Evolutionary conservation across 352 stramenopile genomes (phyloP).

Genomic region (Phytophthora parvispora): DNA sequence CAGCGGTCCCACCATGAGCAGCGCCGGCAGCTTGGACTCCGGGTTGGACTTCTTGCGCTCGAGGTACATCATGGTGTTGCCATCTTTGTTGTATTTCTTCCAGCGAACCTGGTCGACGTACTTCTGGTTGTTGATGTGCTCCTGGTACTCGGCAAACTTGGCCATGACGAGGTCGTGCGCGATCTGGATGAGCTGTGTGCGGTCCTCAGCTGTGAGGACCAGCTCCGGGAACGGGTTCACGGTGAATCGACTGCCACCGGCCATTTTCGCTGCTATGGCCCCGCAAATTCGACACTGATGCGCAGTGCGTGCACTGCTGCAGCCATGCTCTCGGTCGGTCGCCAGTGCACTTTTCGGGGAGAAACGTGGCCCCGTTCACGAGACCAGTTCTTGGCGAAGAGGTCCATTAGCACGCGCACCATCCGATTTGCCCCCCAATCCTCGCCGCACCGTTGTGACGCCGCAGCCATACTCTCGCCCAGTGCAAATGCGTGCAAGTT

Average conservation of each 20-base stretch:
- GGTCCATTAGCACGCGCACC: neutral
- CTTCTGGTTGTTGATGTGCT: conserved; percentile 32
- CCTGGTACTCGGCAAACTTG: conserved; percentile 38
- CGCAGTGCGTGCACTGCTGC: neutral
- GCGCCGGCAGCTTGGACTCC: conserved; percentile 27
- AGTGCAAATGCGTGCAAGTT: neutral
- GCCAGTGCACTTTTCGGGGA: neutral
- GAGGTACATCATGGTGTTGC: conserved; percentile 28
- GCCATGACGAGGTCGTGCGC: conserved; percentile 16
- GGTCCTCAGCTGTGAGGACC: conserved; percentile 8
- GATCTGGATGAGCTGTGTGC: conserved; percentile 23
- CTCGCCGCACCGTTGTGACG: neutral
- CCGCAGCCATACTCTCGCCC: neutral
- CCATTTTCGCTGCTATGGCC: no score
- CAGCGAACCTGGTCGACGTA: conserved; percentile 23
- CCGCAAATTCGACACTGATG: neutral
- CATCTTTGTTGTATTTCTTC: conserved; percentile 26
- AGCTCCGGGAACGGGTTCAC: conserved; percentile 37
- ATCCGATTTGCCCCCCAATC: neutral
- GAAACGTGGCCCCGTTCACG: neutral
- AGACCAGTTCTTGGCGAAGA: neutral
- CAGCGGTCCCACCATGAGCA: conserved; percentile 41
- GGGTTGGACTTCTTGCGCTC: conserved; percentile 27
- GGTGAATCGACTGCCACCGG: conserved; percentile 22
- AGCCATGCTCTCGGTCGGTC: neutral